Percentiles rank a stretch among this genome's conserved stretches.
Evolutionary conservation across 768 basidiomycete species (phyloP).

Genomic region (Lactifluus pinguis): DNA sequence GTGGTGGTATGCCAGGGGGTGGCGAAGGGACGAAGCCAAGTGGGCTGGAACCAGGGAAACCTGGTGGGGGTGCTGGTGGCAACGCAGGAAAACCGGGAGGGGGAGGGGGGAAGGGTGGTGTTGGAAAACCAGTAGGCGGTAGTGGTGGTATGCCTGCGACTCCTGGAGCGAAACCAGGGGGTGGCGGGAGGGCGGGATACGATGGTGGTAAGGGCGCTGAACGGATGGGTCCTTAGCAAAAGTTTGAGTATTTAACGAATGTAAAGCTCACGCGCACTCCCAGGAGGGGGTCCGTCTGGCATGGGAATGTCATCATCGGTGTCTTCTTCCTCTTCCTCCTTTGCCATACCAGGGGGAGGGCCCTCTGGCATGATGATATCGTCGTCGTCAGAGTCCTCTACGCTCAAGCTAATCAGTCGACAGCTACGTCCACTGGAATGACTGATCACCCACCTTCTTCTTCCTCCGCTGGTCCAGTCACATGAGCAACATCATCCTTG

Average conservation of each 20-base stretch:
- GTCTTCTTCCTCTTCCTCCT: conserved; percentile 15
- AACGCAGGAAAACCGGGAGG: conserved; percentile 1
- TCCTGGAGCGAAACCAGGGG: conserved; percentile 15
- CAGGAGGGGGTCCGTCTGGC: conserved; percentile 50
- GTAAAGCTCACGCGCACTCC: conserved; percentile 25
- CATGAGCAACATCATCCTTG: conserved; percentile 27
- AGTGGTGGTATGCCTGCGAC: conserved; percentile 17
- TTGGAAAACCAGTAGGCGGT: conserved; percentile 9
- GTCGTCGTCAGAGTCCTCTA: conserved; percentile 42
- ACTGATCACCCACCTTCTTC: conserved; percentile 35
- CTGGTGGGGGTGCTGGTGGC: conserved; percentile 26
- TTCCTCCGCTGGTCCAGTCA: conserved; percentile 25
- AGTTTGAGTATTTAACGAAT: conserved; percentile 24
- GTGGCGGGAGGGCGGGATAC: conserved; percentile 20
- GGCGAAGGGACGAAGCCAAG: conserved; percentile 5
- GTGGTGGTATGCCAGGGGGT: conserved; percentile 19
- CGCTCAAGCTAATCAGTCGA: background rate
- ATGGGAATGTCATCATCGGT: conserved; percentile 55
- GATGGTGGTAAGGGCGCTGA: conserved; percentile 22
- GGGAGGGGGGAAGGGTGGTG: background rate
- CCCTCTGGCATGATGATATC: conserved; percentile 60
- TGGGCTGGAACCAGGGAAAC: background rate
- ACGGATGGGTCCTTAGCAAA: conserved; percentile 11
- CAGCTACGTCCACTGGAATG: background rate
- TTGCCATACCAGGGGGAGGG: conserved; percentile 41